These are phyloP conservation scores for Beauveria sp. DNA, from an alignment of 2,329 filamentous ascomycete genomes.

Conservation along the genomic window DNA sequence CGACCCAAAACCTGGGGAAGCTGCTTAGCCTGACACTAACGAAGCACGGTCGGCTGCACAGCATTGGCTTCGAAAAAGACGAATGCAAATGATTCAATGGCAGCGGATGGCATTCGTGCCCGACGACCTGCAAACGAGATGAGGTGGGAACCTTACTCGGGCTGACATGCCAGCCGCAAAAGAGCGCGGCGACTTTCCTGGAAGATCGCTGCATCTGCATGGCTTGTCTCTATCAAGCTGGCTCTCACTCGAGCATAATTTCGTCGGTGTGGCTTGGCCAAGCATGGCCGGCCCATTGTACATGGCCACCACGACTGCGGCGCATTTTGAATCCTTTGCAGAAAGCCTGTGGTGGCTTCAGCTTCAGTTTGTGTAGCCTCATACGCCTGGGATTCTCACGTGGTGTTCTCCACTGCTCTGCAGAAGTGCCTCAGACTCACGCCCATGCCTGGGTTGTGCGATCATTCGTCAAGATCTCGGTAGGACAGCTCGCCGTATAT, in stretches of 20 bases:
- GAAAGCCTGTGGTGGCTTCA: neutral
- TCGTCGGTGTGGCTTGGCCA: neutral
- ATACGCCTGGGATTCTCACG: slow-evolving; percentile 3
- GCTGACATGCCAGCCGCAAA: neutral
- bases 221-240: neutral
- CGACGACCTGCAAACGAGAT: neutral
- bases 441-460: neutral
- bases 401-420: slow-evolving; percentile 6
- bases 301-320: neutral
- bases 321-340: neutral
- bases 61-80: neutral
- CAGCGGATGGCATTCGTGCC: neutral
- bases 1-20: slow-evolving; percentile 1
- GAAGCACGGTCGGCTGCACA: neutral
- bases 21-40: neutral
- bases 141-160: neutral
- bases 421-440: slow-evolving; percentile 7
- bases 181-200: neutral
- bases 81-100: neutral
- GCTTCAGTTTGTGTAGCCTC: slow-evolving; percentile 6
- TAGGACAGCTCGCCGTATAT: neutral
- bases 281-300: neutral
- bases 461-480: slow-evolving; percentile 9
- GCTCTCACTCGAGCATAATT: neutral
- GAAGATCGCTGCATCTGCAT: neutral